These are phyloP conservation scores for Plasmodium vivax DNA, from an alignment of 169 alveolate species.

Conservation along the genomic window DNA sequence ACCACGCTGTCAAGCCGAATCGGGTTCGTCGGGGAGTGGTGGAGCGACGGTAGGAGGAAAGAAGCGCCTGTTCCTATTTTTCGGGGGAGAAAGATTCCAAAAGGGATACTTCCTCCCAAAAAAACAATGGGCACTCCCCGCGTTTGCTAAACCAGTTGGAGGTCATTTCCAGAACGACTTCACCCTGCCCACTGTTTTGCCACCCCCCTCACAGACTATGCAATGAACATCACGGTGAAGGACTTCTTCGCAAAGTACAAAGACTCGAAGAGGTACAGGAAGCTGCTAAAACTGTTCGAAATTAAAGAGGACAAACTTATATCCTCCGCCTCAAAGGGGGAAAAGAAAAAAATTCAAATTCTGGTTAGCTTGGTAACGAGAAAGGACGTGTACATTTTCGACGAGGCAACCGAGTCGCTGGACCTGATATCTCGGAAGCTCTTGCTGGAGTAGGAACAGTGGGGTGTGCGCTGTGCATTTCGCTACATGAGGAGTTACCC, in stretches of 20 bases:
- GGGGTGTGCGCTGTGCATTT: background rate
- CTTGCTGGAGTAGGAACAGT: slow-evolving; percentile 44
- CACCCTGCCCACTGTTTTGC: background rate
- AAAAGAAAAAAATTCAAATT: slow-evolving; percentile 71
- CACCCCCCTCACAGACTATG: slow-evolving; percentile 20
- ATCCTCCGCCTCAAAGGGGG: slow-evolving; percentile 58
- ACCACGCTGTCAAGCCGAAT: slow-evolving; percentile 37
- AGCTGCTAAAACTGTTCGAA: slow-evolving; percentile 49
- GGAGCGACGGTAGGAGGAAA: slow-evolving; percentile 62
- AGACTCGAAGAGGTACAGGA: slow-evolving; percentile 40
- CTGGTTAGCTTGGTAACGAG: slow-evolving; percentile 41
- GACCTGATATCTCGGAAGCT: slow-evolving; percentile 67
- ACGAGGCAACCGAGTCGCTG: slow-evolving; percentile 69
- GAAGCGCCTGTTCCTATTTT: background rate
- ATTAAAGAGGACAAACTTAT: slow-evolving; percentile 52
- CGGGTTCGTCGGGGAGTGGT: slow-evolving; percentile 74
- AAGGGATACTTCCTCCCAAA: background rate
- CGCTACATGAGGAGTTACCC: background rate
- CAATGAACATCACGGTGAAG: slow-evolving; percentile 56
- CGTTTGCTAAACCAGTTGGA: background rate
- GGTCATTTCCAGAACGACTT: background rate
- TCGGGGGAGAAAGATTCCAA: background rate
- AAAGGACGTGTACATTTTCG: slow-evolving; percentile 70
- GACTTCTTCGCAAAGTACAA: slow-evolving; percentile 19
- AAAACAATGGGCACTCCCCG: background rate